A percentile compares a stretch with the other conserved stretches of the same genome.
Conservation (phyloP, 2,329 filamentous ascomycete genomes). For the Aspergillus fructus region DNA sequence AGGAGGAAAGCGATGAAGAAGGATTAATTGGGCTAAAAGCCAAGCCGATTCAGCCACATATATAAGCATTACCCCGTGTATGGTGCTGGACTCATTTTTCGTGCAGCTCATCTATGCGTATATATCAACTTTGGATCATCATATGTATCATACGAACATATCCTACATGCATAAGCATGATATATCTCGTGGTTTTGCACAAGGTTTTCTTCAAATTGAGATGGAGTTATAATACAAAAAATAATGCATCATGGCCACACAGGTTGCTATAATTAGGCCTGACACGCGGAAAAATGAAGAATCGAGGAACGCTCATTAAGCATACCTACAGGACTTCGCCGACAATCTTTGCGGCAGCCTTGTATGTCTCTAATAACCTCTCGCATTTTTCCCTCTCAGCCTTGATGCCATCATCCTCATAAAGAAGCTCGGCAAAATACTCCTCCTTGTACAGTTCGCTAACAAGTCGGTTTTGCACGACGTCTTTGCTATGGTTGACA, state of each 20-base stretch:
- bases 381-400: slow-evolving; percentile 98
- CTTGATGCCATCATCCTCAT: slow-evolving; percentile 97
- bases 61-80: too few relatives aligned
- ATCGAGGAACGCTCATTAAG: too few relatives aligned
- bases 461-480: slow-evolving; percentile 93
- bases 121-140: background rate
- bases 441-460: slow-evolving; percentile 92
- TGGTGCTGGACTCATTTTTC: too few relatives aligned
- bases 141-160: background rate
- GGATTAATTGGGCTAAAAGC: slow-evolving; percentile 4
- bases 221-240: slow-evolving; percentile 1
- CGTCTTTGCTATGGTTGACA: slow-evolving; percentile 97
- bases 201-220: background rate
- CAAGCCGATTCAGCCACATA: background rate
- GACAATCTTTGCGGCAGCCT: slow-evolving; percentile 96
- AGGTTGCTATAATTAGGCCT: background rate
- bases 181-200: background rate
- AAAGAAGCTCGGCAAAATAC: slow-evolving; percentile 87
- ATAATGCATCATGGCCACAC: background rate
- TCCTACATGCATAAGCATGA: background rate
- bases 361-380: slow-evolving; percentile 90
- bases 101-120: background rate
- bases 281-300: background rate
- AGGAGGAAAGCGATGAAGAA: slow-evolving; percentile 26
- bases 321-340: slow-evolving; percentile 79